Evolutionary conservation across 2,329 filamentous ascomycete species (phyloP).

Genomic region (Colletotrichum sansevieriae): DNA sequence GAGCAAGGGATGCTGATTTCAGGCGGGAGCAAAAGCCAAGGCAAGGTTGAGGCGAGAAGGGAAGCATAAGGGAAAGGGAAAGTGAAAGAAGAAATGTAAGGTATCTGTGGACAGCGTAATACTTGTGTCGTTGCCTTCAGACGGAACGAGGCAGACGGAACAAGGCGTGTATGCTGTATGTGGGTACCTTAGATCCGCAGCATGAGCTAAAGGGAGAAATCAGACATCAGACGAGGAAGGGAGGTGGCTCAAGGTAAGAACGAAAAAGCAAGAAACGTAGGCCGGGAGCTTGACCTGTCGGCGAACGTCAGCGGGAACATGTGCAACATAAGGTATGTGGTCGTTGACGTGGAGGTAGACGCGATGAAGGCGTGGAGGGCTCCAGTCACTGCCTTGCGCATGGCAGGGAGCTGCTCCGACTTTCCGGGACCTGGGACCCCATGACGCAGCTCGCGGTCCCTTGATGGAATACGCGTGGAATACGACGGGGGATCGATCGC

Average conservation of each 20-base stretch:
- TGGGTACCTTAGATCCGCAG: background rate
- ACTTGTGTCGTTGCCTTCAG: too few relatives aligned
- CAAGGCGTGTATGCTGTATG: background rate
- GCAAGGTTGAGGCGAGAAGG: slow-evolving; percentile 29
- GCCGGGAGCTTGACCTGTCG: background rate
- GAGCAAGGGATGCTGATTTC: slow-evolving; percentile 35
- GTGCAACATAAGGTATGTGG: background rate
- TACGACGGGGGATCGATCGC: slow-evolving; percentile 7
- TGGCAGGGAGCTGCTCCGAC: slow-evolving; percentile 15
- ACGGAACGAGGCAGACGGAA: background rate
- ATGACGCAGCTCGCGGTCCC: slow-evolving; percentile 37
- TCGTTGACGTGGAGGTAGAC: slow-evolving; percentile 1
- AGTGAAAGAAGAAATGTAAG: background rate
- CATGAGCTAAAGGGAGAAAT: background rate
- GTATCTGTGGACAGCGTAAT: background rate
- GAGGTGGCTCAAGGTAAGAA: background rate
- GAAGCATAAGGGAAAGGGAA: slow-evolving; percentile 3
- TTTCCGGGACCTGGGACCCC: slow-evolving; percentile 16
- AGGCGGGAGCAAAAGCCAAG: slow-evolving; percentile 23
- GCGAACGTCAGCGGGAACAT: background rate
- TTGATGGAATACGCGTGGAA: slow-evolving; percentile 11
- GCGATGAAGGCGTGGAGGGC: slow-evolving; percentile 23
- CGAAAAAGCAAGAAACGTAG: background rate
- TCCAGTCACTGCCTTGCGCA: slow-evolving; percentile 26
- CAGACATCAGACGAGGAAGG: background rate